phyloP scores from a whole-genome alignment of 1,284 basidiomycete genomes.

The Mycena sp. region DNA sequence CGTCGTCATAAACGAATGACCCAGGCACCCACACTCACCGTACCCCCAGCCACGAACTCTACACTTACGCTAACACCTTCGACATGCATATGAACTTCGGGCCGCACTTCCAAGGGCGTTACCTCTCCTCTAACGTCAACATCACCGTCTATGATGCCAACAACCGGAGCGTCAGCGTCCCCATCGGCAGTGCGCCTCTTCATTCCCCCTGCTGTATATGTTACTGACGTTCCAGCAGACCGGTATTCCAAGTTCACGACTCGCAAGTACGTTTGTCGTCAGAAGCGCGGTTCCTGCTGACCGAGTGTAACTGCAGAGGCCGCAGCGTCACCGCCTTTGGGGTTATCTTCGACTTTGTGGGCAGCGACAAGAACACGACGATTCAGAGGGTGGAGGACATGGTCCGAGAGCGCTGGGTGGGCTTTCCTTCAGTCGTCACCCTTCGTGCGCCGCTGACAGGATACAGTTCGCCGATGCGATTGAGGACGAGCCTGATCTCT shows the following conservation, averaged over 20 bases:
- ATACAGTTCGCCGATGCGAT: slow-evolving; percentile 85
- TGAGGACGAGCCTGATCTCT: slow-evolving; percentile 82
- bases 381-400: slow-evolving; percentile 79
- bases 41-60: slow-evolving; percentile 80
- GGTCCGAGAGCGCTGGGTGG: slow-evolving; percentile 78
- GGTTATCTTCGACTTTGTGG: slow-evolving; percentile 78
- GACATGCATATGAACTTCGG: slow-evolving; percentile 84
- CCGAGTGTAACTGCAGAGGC: slow-evolving; percentile 45
- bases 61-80: slow-evolving; percentile 78
- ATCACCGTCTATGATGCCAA: slow-evolving; percentile 71
- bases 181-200: slow-evolving; percentile 23
- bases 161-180: slow-evolving; percentile 48
- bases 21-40: neutral
- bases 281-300: neutral
- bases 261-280: slow-evolving; percentile 11
- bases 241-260: slow-evolving; percentile 25
- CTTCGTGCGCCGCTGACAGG: too few species aligned
- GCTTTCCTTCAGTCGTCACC: slow-evolving; percentile 19
- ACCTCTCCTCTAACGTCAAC: slow-evolving; percentile 87
- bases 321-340: slow-evolving; percentile 82
- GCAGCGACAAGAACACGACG: slow-evolving; percentile 72
- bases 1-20: slow-evolving; percentile 38
- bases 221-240: slow-evolving; percentile 10
- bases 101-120: slow-evolving; percentile 76
- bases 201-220: neutral